A percentile compares a stretch with the other conserved stretches of the same genome.
phyloP scores from a whole-genome alignment of 768 basidiomycete species.

The Tephrocybe sp. region DNA sequence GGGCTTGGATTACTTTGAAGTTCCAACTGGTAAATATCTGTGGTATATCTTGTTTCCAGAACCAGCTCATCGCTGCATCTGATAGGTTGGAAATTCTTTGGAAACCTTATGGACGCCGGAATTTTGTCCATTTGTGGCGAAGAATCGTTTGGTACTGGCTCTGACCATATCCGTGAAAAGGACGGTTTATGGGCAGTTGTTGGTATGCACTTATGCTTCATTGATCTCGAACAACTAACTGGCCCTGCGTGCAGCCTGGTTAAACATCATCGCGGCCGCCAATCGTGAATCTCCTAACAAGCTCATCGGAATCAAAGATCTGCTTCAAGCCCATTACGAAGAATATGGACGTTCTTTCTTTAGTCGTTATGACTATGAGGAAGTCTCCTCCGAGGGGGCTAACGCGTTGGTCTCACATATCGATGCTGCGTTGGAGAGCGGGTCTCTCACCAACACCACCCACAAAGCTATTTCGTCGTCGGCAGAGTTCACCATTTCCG shows the following conservation, averaged over 20 bases:
- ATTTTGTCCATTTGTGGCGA: slow-evolving; percentile 97
- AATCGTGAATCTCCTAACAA: slow-evolving; percentile 73
- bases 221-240: too few species aligned
- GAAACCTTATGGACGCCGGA: slow-evolving; percentile 99
- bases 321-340: slow-evolving; percentile 83
- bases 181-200: slow-evolving; percentile 98
- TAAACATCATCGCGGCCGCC: slow-evolving; percentile 93
- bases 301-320: slow-evolving; percentile 86
- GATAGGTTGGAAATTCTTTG: slow-evolving; percentile 99
- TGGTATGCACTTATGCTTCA: slow-evolving; percentile 57
- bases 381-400: slow-evolving; percentile 89
- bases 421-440: slow-evolving; percentile 63
- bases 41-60: background rate
- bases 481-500: slow-evolving; percentile 72
- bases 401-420: slow-evolving; percentile 79
- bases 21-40: slow-evolving; percentile 73
- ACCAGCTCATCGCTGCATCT: background rate
- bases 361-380: slow-evolving; percentile 99
- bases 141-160: slow-evolving; percentile 99
- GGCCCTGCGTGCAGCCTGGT: too few species aligned
- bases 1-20: slow-evolving; percentile 90
- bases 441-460: slow-evolving; percentile 64
- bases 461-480: slow-evolving; percentile 60
- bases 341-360: slow-evolving; percentile 98
- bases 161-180: slow-evolving; percentile 99